phyloP scores from a whole-genome alignment of 179 eudicot species.

The Carnegiea gigantea region DNA sequence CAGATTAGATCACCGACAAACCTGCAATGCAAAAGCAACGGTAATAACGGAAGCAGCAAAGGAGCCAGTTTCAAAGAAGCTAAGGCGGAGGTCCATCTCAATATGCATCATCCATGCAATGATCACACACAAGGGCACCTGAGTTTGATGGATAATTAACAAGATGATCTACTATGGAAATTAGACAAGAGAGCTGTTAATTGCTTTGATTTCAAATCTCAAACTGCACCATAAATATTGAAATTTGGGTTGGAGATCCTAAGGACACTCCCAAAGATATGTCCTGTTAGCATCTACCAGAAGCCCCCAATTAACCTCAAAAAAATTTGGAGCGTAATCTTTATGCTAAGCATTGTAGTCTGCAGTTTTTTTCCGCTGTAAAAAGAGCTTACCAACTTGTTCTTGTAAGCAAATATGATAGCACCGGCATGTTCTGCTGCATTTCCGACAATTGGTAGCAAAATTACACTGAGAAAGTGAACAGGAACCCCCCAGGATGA shows the following conservation, averaged over 20 bases:
- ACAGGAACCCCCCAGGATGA: slow-evolving; percentile 56
- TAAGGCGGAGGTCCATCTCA: slow-evolving; percentile 56
- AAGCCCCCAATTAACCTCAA: not conserved
- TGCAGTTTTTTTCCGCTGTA: not conserved
- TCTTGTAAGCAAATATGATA: slow-evolving; percentile 51
- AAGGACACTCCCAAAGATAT: slow-evolving; percentile 63
- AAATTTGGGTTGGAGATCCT: slow-evolving; percentile 70
- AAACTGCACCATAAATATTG: slow-evolving; percentile 58
- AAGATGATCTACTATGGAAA: too few species aligned
- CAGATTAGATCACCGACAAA: slow-evolving; percentile 9
- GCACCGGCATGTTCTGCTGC: too few species aligned
- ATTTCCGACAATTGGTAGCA: slow-evolving; percentile 35
- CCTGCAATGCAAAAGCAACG: slow-evolving; percentile 57
- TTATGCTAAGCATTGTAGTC: not conserved
- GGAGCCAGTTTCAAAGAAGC: slow-evolving; percentile 51
- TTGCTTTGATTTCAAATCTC: too few species aligned
- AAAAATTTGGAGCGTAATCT: too few species aligned
- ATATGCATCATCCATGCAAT: slow-evolving; percentile 57
- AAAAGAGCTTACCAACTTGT: slow-evolving; percentile 51
- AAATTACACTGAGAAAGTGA: slow-evolving; percentile 56
- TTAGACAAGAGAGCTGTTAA: too few species aligned
- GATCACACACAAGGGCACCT: slow-evolving; percentile 61
- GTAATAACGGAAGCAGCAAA: slow-evolving; percentile 40
- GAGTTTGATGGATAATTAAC: not conserved
- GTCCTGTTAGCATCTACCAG: slow-evolving; percentile 37